Percentiles rank a stretch among this genome's conserved stretches.
Evolutionary conservation across 164 flowering plant species (phyloP).

Genomic region (Vitis rotundifolia): DNA sequence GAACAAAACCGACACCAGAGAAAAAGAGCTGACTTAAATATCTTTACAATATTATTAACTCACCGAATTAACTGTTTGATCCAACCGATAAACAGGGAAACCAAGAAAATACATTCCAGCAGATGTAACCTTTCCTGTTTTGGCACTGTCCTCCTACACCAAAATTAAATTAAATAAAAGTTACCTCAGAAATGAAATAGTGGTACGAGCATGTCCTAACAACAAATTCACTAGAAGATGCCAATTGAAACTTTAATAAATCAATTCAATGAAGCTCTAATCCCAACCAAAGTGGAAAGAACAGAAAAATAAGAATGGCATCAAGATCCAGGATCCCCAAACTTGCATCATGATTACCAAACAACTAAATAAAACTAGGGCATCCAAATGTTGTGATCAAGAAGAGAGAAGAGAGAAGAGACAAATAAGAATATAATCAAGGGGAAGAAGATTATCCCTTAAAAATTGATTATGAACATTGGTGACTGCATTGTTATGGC

Average conservation of each 20-base stretch:
- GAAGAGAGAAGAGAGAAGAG: too few relatives aligned
- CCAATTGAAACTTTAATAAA: neutral
- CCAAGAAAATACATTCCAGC: slow-evolving; percentile 98
- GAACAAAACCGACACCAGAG: neutral
- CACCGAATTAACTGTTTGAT: slow-evolving; percentile 68
- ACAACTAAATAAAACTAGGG: neutral
- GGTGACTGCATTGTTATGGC: too few relatives aligned
- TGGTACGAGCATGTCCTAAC: neutral
- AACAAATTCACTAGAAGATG: neutral
- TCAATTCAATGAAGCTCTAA: too few relatives aligned
- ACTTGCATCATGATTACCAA: neutral
- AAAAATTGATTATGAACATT: neutral
- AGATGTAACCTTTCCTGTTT: slow-evolving; percentile 86
- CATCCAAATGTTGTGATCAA: too few relatives aligned
- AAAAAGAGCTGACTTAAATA: neutral
- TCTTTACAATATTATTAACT: slow-evolving; percentile 17
- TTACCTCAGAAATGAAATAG: neutral
- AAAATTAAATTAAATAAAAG: slow-evolving; percentile 2
- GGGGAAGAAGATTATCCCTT: neutral
- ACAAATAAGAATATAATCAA: neutral
- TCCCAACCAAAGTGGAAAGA: too few relatives aligned
- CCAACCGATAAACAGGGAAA: slow-evolving; percentile 88
- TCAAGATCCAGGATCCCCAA: neutral
- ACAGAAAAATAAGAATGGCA: neutral
- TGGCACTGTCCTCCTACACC: slow-evolving; percentile 82